phyloP scores from a whole-genome alignment of 345 rosid species.

The Linum tenue region DNA sequence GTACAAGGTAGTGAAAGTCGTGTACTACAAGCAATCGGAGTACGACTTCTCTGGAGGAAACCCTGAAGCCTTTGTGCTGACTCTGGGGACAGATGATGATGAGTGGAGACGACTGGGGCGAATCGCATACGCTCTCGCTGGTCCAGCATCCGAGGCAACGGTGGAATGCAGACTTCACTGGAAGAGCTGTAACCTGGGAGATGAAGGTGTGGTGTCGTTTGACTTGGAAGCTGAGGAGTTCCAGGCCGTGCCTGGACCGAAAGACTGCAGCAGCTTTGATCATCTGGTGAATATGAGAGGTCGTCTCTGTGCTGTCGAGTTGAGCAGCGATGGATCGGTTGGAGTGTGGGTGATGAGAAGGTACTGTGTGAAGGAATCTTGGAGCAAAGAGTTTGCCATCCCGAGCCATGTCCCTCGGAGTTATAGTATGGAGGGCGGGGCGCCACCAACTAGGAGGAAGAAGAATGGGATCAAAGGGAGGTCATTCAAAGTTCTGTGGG shows the following conservation, averaged over 20 bases:
- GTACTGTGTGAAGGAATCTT: conserved; percentile 12
- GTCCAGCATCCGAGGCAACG: conserved; percentile 17
- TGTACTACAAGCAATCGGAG: conserved; percentile 7
- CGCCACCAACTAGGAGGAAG: conserved; percentile 9
- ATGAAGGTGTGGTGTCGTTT: conserved; percentile 10
- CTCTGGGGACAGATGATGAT: neutral
- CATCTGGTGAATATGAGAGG: conserved; percentile 11
- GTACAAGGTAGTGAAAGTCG: conserved; percentile 13
- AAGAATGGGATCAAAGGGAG: conserved; percentile 8
- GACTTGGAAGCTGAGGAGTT: conserved; percentile 13
- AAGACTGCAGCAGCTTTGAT: neutral
- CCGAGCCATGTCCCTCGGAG: conserved; percentile 9
- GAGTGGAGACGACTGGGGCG: conserved; percentile 13
- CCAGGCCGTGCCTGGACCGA: conserved; percentile 5
- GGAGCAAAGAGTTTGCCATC: conserved; percentile 13
- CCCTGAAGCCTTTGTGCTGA: conserved; percentile 16
- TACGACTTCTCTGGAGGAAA: conserved; percentile 6
- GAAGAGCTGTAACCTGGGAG: neutral
- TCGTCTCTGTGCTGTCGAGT: conserved; percentile 5
- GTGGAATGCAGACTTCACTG: conserved; percentile 18
- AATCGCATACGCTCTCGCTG: neutral
- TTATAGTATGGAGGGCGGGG: conserved; percentile 1
- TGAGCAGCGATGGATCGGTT: neutral
- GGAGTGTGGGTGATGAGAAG: conserved; percentile 20
- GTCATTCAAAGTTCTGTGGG: conserved; percentile 6